Evolutionary conservation across 2,329 filamentous ascomycete genomes (phyloP).

Genomic region (Fusarium continuum): DNA sequence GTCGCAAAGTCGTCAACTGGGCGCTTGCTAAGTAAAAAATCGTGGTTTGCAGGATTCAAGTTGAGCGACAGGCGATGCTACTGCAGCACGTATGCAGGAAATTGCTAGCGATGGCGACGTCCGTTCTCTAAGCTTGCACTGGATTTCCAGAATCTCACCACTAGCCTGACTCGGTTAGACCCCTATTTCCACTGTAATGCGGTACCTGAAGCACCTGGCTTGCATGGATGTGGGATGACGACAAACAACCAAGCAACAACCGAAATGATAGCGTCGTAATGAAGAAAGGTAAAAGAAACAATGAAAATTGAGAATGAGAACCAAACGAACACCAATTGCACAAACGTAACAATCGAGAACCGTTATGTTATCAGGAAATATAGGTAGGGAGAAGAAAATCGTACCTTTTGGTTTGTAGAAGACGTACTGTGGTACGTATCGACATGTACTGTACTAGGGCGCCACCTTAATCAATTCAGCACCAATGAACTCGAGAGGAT

Average conservation of each 20-base stretch:
- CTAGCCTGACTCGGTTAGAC: constrained; percentile 40
- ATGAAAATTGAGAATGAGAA: not conserved
- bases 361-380: not conserved
- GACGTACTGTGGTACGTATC: constrained; percentile 35
- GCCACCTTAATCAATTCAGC: constrained; percentile 39
- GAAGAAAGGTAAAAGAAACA: not conserved
- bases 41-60: constrained; percentile 35
- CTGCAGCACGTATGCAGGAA: constrained; percentile 48
- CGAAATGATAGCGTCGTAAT: constrained; percentile 13
- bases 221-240: constrained; percentile 29
- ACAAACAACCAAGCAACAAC: constrained; percentile 6
- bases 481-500: constrained; percentile 32
- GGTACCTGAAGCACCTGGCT: constrained; percentile 40
- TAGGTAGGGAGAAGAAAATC: constrained; percentile 10
- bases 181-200: constrained; percentile 20
- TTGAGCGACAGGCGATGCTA: constrained; percentile 32
- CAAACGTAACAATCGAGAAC: not conserved
- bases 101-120: constrained; percentile 49
- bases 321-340: not conserved
- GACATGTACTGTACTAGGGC: constrained; percentile 30
- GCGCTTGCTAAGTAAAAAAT: constrained; percentile 20
- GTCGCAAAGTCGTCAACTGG: constrained; percentile 6
- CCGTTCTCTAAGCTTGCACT: constrained; percentile 37
- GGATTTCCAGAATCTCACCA: constrained; percentile 27
- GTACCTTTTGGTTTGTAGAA: constrained; percentile 26